Conservation (phyloP, 2,329 filamentous ascomycete genomes). For the Ciborinia camelliae region DNA sequence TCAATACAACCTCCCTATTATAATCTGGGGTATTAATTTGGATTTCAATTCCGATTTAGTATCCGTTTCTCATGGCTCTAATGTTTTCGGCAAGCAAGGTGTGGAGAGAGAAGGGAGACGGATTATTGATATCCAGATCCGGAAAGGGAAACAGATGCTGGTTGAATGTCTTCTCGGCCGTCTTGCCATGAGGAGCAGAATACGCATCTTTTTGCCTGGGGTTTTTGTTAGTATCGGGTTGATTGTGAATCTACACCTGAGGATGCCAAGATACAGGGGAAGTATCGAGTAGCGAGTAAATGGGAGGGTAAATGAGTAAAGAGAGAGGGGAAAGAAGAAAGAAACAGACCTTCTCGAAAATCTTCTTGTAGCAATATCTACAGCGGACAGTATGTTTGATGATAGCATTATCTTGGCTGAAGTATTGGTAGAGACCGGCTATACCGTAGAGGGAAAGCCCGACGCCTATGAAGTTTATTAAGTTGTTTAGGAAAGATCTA, state of each 20-base stretch:
- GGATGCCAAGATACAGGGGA: too few species aligned
- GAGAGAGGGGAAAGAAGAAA: too few species aligned
- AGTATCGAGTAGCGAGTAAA: not conserved
- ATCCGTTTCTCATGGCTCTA: not conserved
- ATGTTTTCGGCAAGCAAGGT: not conserved
- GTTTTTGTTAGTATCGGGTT: not conserved
- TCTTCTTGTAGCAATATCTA: slow-evolving; percentile 61
- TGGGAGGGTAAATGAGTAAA: too few species aligned
- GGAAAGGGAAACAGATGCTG: not conserved
- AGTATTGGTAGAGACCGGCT: slow-evolving; percentile 58
- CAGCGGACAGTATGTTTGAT: slow-evolving; percentile 70
- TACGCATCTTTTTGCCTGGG: slow-evolving; percentile 47
- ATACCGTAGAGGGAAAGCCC: slow-evolving; percentile 63
- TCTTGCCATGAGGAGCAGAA: slow-evolving; percentile 58
- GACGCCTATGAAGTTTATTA: slow-evolving; percentile 63
- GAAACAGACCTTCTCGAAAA: slow-evolving; percentile 57
- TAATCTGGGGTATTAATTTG: not conserved
- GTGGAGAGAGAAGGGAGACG: not conserved
- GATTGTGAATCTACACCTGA: too few species aligned
- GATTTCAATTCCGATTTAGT: not conserved
- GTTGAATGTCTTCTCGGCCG: slow-evolving; percentile 33
- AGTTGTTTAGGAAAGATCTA: slow-evolving; percentile 60
- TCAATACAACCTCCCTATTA: not conserved
- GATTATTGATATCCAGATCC: not conserved
- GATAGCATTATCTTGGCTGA: slow-evolving; percentile 57